Conservation (phyloP, 768 basidiomycete genomes). For the Coprinopsis sp. region DNA sequence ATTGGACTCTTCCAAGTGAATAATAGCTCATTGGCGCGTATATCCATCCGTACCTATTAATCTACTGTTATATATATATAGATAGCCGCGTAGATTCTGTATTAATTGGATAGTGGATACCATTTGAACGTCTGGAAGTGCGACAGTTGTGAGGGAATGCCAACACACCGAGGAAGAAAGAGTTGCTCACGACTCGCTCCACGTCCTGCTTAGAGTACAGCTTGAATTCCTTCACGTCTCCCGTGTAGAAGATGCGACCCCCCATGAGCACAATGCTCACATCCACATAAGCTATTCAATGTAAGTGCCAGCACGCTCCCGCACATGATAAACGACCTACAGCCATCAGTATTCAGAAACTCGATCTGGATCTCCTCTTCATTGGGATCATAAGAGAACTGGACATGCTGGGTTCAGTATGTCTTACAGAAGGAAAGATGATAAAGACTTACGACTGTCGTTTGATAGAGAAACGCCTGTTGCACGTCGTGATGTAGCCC, state of each 20-base stretch:
- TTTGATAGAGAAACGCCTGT: conserved; percentile 13
- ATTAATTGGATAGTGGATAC: conserved; percentile 5
- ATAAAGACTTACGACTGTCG: conserved; percentile 13
- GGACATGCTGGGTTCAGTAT: background rate
- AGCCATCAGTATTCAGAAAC: conserved; percentile 19
- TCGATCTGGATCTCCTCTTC: conserved; percentile 17
- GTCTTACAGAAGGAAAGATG: background rate
- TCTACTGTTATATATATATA: too few species aligned
- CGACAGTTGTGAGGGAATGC: conserved; percentile 8
- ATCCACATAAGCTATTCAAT: conserved; percentile 10
- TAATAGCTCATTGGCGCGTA: too few species aligned
- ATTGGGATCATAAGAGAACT: conserved; percentile 16
- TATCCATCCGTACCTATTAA: too few species aligned
- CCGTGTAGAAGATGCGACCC: conserved; percentile 20
- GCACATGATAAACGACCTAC: conserved; percentile 6
- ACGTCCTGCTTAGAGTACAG: conserved; percentile 7
- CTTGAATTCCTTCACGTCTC: conserved; percentile 16
- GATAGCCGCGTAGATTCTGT: background rate
- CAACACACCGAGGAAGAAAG: background rate
- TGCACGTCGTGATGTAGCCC: conserved; percentile 11
- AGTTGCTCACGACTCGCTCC: conserved; percentile 11
- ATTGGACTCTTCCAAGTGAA: background rate
- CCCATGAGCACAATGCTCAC: conserved; percentile 15
- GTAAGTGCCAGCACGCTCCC: background rate
- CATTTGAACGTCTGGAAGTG: conserved; percentile 11